A percentile compares a stretch with the other conserved stretches of the same genome.
Evolutionary conservation across 2,329 filamentous ascomycete genomes (phyloP).

Genomic region (Myrmaecium sp.): DNA sequence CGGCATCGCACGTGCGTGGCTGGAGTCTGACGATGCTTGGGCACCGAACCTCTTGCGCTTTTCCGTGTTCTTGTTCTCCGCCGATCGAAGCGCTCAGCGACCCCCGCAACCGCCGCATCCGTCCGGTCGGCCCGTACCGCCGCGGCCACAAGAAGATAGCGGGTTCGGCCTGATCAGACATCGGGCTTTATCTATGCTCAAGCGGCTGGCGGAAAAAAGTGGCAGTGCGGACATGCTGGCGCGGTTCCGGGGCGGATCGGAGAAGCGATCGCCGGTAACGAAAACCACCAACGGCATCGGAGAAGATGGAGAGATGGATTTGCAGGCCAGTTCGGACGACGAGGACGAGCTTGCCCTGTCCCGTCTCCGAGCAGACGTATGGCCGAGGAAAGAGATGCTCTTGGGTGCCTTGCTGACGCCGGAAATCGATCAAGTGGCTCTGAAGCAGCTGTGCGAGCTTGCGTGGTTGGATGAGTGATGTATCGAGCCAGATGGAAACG

Average conservation of each 20-base stretch:
- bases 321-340: conserved; percentile 11
- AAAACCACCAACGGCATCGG: conserved; percentile 9
- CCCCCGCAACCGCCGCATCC: conserved; percentile 11
- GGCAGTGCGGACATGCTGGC: conserved; percentile 18
- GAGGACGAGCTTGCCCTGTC: conserved; percentile 10
- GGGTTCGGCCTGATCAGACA: conserved; percentile 25
- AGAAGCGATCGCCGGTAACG: conserved; percentile 12
- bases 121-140: conserved; percentile 4
- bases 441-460: conserved; percentile 24
- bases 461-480: conserved; percentile 15
- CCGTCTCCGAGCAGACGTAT: conserved; percentile 23
- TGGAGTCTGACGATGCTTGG: conserved; percentile 70
- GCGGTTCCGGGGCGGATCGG: conserved; percentile 1
- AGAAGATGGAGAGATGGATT: conserved; percentile 8
- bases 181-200: conserved; percentile 29
- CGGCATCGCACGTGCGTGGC: conserved; percentile 60
- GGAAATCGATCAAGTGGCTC: conserved; percentile 24
- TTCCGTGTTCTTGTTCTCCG: conserved; percentile 43
- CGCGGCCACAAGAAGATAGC: conserved; percentile 17
- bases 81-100: conserved; percentile 4
- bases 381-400: conserved; percentile 28
- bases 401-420: conserved; percentile 29
- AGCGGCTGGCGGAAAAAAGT: conserved; percentile 28
- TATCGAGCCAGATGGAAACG: conserved; percentile 1
- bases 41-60: conserved; percentile 63